Evolutionary conservation across 2,329 filamentous ascomycete genomes (phyloP).

Genomic region (Raffaelea arxii): DNA sequence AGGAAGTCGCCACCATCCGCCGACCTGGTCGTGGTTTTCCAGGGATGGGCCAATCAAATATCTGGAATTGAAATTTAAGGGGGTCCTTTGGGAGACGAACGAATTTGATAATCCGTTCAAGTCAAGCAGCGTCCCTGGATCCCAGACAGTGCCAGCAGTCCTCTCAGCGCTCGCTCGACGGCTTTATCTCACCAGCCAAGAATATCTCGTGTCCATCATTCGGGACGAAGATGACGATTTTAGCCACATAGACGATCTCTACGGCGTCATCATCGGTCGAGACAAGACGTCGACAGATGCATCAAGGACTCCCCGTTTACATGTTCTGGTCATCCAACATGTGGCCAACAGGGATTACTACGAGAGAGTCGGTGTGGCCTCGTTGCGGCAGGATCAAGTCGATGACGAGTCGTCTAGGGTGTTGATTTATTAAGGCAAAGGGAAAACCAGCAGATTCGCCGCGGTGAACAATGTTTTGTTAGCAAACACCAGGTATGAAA

Average conservation of each 20-base stretch:
- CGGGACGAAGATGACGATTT: neutral
- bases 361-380: neutral
- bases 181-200: neutral
- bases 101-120: constrained; percentile 3
- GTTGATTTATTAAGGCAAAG: neutral
- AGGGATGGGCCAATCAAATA: constrained; percentile 21
- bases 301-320: neutral
- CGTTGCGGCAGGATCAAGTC: neutral
- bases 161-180: neutral
- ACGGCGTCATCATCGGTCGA: neutral
- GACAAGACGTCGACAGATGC: neutral
- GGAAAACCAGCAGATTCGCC: too few relatives aligned
- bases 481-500: too few relatives aligned
- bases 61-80: constrained; percentile 14
- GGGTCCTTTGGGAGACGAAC: constrained; percentile 4
- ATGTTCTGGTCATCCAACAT: neutral
- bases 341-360: neutral
- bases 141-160: neutral
- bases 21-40: constrained; percentile 26
- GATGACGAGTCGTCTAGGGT: neutral
- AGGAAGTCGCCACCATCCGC: constrained; percentile 8
- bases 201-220: neutral
- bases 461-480: too few relatives aligned
- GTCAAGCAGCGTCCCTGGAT: neutral
- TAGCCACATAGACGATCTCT: neutral